These are phyloP conservation scores for Ceratocystis diversiconidia DNA, from an alignment of 2,329 filamentous ascomycete species.

Conservation along the genomic window DNA sequence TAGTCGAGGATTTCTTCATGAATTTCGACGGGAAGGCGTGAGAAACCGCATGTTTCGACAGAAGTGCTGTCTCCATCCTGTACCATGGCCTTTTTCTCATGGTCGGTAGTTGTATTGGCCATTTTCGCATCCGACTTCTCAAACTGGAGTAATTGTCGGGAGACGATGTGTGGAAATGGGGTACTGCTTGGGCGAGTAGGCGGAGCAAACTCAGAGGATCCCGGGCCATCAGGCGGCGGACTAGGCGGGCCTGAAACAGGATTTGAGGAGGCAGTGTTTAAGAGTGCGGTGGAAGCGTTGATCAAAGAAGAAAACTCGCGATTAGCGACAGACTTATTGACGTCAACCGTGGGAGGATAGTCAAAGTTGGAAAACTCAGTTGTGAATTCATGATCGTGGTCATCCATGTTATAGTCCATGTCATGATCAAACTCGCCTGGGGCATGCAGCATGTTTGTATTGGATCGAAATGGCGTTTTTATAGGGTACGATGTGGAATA, in stretches of 20 bases:
- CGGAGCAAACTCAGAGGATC: constrained; percentile 32
- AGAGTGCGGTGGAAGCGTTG: constrained; percentile 22
- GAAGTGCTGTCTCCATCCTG: background rate
- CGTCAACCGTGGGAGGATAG: constrained; percentile 19
- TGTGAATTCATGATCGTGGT: constrained; percentile 12
- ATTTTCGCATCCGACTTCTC: background rate
- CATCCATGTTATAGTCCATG: background rate
- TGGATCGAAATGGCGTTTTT: background rate
- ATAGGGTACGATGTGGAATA: constrained; percentile 13
- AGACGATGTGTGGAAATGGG: constrained; percentile 42
- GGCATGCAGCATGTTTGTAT: background rate
- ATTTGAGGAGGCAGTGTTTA: constrained; percentile 25
- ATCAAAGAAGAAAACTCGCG: constrained; percentile 24
- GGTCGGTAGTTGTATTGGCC: background rate
- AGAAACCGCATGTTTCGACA: constrained; percentile 24
- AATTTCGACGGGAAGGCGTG: constrained; percentile 50
- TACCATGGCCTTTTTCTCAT: background rate
- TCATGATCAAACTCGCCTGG: background rate
- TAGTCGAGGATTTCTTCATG: constrained; percentile 59
- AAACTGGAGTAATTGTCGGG: constrained; percentile 25
- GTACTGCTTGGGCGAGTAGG: constrained; percentile 45
- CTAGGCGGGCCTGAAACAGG: constrained; percentile 10
- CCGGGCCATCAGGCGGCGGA: constrained; percentile 27
- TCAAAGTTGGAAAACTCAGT: constrained; percentile 18
- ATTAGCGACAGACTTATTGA: constrained; percentile 20